Base-by-base conservation (phyloP, 495 filamentous ascomycete genomes). In the Aspergillus affinis region DNA sequence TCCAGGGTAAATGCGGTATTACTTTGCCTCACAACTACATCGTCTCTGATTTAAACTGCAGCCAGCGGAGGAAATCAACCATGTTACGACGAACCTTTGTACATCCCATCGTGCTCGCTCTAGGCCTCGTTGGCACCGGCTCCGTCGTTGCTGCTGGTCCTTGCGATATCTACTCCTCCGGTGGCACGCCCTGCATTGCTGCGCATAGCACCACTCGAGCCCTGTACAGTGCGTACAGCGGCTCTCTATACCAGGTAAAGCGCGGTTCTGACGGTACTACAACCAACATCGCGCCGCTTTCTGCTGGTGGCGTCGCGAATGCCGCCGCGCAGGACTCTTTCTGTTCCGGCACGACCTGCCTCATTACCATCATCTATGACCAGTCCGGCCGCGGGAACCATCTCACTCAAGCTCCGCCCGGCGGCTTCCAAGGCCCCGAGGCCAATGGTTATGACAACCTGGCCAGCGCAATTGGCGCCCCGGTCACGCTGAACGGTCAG, bases 121-220 rank as follows among this genome's bases (percentile, higher is more conserved):
- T 81, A n/a, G 69, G 72, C 30, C 73, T 82, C 48, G 61, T 71
- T 55, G 74, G 67, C 63, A 69, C 68, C 15, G 64, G 58, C 52
- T 76, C 77, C 29, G 66, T 82, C 49, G 79, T 78, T 36, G 60
- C 68, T 17, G 82, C 82, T 52, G 81, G 72, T 17, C 82, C 83
- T 26, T 86, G 83, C 58, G 83, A 86, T 55, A 74, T 86, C 62
- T 86, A 85, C 69, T 30, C 74, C 30, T 70, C 77, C 3, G 81
- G 80, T 7, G 69, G 70, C 62, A 82, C 82, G 4, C 80, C 83
- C 56, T 86, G 83, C 58, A 64, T 86, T 56, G 82, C 83, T 4
- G 83, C 83, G 3, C 83, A 85, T 71, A 82, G 82, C 70, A 84
- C 82, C 59, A 85, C 82, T 64, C 81, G 83, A n/a, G 81, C 82